A percentile compares a stretch with the other conserved stretches of the same genome.
phyloP scores from a whole-genome alignment of 176 grass and related monocot genomes.

The Ampelocalamus luodianensis region DNA sequence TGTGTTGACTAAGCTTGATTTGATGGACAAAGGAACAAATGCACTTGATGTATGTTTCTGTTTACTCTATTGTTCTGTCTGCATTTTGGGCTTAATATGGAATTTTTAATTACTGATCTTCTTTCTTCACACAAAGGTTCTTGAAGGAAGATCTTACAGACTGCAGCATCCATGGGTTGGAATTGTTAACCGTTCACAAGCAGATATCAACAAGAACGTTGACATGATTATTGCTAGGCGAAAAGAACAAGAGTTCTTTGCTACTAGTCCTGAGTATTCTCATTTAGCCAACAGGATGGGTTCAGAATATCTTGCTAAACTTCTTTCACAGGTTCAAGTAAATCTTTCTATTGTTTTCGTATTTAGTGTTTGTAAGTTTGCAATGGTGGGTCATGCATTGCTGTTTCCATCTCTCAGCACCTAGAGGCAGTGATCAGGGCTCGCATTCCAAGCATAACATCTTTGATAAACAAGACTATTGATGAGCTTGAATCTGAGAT shows the following conservation, averaged over 20 bases:
- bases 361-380: slow-evolving; percentile 5
- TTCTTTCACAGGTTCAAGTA: slow-evolving; percentile 71
- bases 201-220: slow-evolving; percentile 85
- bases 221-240: slow-evolving; percentile 82
- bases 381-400: slow-evolving; percentile 33
- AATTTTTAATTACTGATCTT: background rate
- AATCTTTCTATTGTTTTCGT: slow-evolving; percentile 14
- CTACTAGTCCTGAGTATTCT: slow-evolving; percentile 77
- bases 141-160: slow-evolving; percentile 85
- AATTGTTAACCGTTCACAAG: slow-evolving; percentile 92
- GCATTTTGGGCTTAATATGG: background rate
- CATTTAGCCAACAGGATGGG: slow-evolving; percentile 88
- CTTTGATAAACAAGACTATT: slow-evolving; percentile 91
- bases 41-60: slow-evolving; percentile 67
- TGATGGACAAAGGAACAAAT: slow-evolving; percentile 92
- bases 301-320: slow-evolving; percentile 89
- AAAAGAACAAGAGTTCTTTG: slow-evolving; percentile 85
- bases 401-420: slow-evolving; percentile 60
- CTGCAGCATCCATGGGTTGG: slow-evolving; percentile 90
- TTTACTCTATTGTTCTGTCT: slow-evolving; percentile 15
- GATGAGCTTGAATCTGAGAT: slow-evolving; percentile 97
- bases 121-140: slow-evolving; percentile 55
- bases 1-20: slow-evolving; percentile 86
- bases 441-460: slow-evolving; percentile 84
- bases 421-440: slow-evolving; percentile 88